Evolutionary conservation across 495 filamentous ascomycete genomes (phyloP).

Genomic region (Aspergillus ostianus): DNA sequence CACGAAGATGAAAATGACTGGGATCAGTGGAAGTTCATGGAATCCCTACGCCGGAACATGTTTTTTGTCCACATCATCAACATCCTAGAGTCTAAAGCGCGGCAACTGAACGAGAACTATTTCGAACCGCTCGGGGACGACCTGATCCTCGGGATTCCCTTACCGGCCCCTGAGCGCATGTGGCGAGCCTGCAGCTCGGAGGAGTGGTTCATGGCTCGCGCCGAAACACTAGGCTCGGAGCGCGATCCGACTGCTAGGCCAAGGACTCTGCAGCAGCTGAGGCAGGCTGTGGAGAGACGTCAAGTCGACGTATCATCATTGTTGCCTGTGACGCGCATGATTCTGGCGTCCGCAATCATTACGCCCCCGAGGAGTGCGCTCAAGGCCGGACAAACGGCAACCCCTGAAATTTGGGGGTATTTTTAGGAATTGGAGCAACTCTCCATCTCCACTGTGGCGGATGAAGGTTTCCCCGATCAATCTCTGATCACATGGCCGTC

Average conservation of each 20-base stretch:
- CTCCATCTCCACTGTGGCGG: neutral
- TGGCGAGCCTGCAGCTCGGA: slow-evolving; percentile 17
- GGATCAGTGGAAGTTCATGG: slow-evolving; percentile 21
- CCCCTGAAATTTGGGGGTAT: no score
- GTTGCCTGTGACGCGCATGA: slow-evolving; percentile 16
- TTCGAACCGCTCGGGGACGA: slow-evolving; percentile 17
- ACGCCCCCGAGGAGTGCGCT: neutral
- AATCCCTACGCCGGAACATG: slow-evolving; percentile 22
- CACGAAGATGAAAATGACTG: slow-evolving; percentile 18
- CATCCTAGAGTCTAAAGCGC: slow-evolving; percentile 11
- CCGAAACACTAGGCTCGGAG: slow-evolving; percentile 6
- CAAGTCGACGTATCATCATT: slow-evolving; percentile 9
- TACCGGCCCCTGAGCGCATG: slow-evolving; percentile 21
- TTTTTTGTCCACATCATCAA: slow-evolving; percentile 21
- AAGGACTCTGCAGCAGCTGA: slow-evolving; percentile 13
- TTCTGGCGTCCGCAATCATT: slow-evolving; percentile 13
- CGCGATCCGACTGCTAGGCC: slow-evolving; percentile 1
- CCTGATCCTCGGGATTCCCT: slow-evolving; percentile 10
- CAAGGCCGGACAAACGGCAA: neutral
- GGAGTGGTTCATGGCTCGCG: slow-evolving; percentile 16
- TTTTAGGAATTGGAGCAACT: no score
- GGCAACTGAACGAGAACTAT: slow-evolving; percentile 12
- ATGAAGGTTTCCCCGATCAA: neutral
- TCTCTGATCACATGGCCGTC: neutral
- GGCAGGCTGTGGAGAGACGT: slow-evolving; percentile 7